These are phyloP conservation scores for Sphaerulina populicola DNA, from an alignment of 2,329 filamentous ascomycete genomes.

Conservation along the genomic window DNA sequence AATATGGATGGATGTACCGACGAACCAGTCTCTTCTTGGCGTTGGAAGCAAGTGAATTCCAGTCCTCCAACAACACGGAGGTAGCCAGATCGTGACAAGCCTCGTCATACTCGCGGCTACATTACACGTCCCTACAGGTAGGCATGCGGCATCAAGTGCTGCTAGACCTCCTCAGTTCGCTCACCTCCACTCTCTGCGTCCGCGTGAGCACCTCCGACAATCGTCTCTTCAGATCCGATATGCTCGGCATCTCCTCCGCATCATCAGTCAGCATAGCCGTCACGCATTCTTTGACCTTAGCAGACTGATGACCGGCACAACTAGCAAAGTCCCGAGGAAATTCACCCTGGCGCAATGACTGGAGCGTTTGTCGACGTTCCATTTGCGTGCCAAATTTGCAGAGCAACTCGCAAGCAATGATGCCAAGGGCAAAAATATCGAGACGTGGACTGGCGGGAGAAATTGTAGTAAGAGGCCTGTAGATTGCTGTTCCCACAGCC, in stretches of 20 bases:
- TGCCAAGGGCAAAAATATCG: slow-evolving; percentile 54
- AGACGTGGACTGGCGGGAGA: slow-evolving; percentile 43
- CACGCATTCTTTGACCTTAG: slow-evolving; percentile 12
- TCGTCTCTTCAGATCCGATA: slow-evolving; percentile 4
- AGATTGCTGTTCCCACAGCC: slow-evolving; percentile 54
- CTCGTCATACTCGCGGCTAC: too few species aligned
- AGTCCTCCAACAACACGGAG: too few species aligned
- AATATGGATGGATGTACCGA: too few species aligned
- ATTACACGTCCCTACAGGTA: too few species aligned
- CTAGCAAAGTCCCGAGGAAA: slow-evolving; percentile 14
- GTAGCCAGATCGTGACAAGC: too few species aligned
- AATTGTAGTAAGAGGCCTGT: slow-evolving; percentile 44
- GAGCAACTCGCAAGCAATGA: slow-evolving; percentile 56
- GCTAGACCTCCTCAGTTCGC: slow-evolving; percentile 1
- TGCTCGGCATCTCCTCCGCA: not conserved
- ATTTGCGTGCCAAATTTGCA: slow-evolving; percentile 44
- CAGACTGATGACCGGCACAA: slow-evolving; percentile 8
- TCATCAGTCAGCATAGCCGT: slow-evolving; percentile 12
- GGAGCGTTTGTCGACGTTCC: slow-evolving; percentile 35
- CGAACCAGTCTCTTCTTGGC: too few species aligned
- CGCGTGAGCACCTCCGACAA: slow-evolving; percentile 1
- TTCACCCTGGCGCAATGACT: slow-evolving; percentile 23
- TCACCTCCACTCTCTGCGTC: not conserved
- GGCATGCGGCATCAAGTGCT: not conserved
- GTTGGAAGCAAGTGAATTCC: too few species aligned